Percentiles rank a stretch among this genome's conserved stretches.
These are phyloP conservation scores for Cryomyces antarcticus DNA, from an alignment of 495 filamentous ascomycete genomes.

Conservation along the genomic window DNA sequence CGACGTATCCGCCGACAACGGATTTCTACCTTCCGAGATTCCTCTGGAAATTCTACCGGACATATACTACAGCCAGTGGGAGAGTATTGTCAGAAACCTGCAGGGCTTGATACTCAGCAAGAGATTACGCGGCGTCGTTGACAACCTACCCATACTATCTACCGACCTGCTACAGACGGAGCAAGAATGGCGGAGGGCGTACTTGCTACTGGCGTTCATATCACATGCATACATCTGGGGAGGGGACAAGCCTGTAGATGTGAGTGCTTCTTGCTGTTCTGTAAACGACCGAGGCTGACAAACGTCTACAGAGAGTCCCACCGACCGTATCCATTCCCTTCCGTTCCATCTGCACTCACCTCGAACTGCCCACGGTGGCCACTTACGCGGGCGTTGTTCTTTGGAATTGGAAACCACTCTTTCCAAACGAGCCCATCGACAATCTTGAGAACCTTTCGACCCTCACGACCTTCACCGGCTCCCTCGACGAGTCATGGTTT, in stretches of 20 bases:
- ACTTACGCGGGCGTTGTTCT: constrained; percentile 82
- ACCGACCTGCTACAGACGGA: constrained; percentile 60
- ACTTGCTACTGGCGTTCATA: constrained; percentile 71
- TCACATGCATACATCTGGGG: constrained; percentile 92
- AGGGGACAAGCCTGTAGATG: constrained; percentile 60
- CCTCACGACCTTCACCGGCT: constrained; percentile 81
- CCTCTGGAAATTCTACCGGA: constrained; percentile 65
- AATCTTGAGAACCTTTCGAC: constrained; percentile 68
- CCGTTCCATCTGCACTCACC: constrained; percentile 50
- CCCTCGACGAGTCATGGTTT: constrained; percentile 95
- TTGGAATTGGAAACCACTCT: constrained; percentile 92
- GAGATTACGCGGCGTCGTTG: constrained; percentile 53
- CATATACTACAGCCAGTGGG: constrained; percentile 86
- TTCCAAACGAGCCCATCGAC: constrained; percentile 58
- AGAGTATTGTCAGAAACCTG: constrained; percentile 63
- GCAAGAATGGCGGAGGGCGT: constrained; percentile 81
- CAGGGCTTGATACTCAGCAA: constrained; percentile 70
- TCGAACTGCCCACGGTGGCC: constrained; percentile 83
- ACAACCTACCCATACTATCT: constrained; percentile 61
- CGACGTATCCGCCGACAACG: constrained; percentile 66
- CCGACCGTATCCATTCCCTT: constrained; percentile 69
- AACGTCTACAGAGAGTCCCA: constrained; percentile 47
- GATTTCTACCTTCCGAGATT: constrained; percentile 71
- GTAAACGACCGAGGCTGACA: not conserved
- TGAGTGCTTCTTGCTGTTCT: constrained; percentile 16